Conservation (phyloP, 257 asterid genomes). For the Sherardia arvensis region DNA sequence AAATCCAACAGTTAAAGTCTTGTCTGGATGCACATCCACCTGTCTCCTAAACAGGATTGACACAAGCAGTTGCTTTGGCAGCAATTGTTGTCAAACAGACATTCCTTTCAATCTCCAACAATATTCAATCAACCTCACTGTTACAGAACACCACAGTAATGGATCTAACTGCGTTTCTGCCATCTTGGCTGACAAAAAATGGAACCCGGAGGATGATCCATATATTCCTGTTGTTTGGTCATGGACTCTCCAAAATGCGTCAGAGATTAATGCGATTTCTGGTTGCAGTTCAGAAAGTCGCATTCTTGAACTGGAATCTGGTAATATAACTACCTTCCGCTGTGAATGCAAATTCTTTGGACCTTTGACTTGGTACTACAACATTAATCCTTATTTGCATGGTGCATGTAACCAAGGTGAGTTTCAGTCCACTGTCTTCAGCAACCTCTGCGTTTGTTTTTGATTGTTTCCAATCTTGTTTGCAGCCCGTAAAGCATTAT, state of each 20-base stretch:
- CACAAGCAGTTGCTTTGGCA: constrained; percentile 18
- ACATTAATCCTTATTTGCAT: background rate
- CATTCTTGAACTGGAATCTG: background rate
- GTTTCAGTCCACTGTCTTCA: background rate
- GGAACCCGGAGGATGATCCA: constrained; percentile 9
- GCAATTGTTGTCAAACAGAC: constrained; percentile 20
- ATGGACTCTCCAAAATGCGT: constrained; percentile 4
- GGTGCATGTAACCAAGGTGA: background rate
- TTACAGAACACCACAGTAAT: background rate
- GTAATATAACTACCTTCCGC: background rate
- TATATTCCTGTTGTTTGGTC: constrained; percentile 13
- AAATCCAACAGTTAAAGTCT: background rate
- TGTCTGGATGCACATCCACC: constrained; percentile 19
- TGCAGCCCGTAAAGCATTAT: background rate
- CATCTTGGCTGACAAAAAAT: constrained; percentile 14
- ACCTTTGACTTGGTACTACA: background rate
- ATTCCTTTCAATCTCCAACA: constrained; percentile 13
- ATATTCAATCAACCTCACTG: constrained; percentile 7
- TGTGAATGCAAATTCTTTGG: background rate
- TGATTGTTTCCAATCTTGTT: background rate
- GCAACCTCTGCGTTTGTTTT: background rate
- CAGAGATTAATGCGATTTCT: background rate
- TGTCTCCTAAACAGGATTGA: background rate
- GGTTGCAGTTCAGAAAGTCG: background rate
- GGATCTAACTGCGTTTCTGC: constrained; percentile 8